Evolutionary conservation across 208 protist species (phyloP).

Genomic region (Angomonas deanei): DNA sequence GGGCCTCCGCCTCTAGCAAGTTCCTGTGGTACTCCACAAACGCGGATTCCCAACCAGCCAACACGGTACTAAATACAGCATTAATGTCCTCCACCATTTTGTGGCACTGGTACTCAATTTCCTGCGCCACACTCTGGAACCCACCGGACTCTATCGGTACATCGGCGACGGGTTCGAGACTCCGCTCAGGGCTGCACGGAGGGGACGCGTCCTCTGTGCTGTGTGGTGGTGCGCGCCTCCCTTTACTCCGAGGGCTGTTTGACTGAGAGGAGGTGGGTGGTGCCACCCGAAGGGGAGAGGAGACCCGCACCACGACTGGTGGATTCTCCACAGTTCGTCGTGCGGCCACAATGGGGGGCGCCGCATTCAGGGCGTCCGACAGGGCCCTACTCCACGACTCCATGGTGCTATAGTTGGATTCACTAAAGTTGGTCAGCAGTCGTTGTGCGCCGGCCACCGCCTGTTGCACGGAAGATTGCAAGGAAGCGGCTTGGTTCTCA

Average conservation of each 20-base stretch:
- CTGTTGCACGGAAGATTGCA: conserved; percentile 58
- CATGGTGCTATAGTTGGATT: conserved; percentile 28
- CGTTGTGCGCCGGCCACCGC: conserved; percentile 36
- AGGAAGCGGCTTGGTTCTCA: conserved; percentile 40
- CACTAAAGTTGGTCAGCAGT: conserved; percentile 23
- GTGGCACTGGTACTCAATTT: conserved; percentile 11
- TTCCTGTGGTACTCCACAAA: neutral
- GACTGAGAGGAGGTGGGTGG: neutral
- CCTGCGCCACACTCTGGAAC: neutral
- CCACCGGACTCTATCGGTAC: neutral
- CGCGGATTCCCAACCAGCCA: neutral
- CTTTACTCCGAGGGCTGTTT: neutral
- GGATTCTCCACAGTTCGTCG: neutral
- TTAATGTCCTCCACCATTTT: conserved; percentile 21
- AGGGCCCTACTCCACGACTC: conserved; percentile 41
- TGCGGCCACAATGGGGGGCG: conserved; percentile 2
- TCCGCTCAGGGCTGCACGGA: neutral
- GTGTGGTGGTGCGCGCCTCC: neutral
- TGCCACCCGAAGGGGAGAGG: neutral
- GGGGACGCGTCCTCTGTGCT: neutral
- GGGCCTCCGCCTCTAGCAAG: neutral
- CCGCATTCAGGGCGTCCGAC: conserved; percentile 20
- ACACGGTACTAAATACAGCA: conserved; percentile 5
- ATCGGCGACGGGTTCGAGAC: neutral
- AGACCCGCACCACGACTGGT: neutral